A percentile compares a stretch with the other conserved stretches of the same genome.
Evolutionary conservation across 441 rosid species (phyloP).

Genomic region (Flueggea neowawraea): DNA sequence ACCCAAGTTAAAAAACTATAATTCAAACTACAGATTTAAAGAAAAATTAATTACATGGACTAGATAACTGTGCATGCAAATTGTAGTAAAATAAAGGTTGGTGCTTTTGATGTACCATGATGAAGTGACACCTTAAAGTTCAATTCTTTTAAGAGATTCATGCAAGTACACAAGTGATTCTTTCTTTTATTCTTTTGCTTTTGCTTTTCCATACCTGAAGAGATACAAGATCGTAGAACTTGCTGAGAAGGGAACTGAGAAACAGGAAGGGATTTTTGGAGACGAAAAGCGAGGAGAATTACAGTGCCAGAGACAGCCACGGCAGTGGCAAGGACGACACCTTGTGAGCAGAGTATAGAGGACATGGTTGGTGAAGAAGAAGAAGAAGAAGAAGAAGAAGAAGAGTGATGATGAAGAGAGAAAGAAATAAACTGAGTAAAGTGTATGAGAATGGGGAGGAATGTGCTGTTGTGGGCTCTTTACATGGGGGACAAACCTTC

Average conservation of each 20-base stretch:
- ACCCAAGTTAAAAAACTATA: neutral
- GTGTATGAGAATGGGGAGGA: too few relatives aligned
- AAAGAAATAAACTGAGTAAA: too few relatives aligned
- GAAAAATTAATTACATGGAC: neutral
- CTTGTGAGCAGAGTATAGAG: constrained; percentile 42
- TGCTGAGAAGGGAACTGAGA: constrained; percentile 21
- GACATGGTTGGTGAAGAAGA: constrained; percentile 20
- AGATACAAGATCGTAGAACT: constrained; percentile 39
- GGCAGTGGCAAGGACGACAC: constrained; percentile 52
- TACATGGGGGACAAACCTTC: too few relatives aligned
- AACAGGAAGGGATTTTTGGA: constrained; percentile 33
- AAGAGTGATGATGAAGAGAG: too few relatives aligned
- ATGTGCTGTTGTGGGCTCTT: too few relatives aligned
- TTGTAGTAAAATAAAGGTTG: neutral
- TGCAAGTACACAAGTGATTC: too few relatives aligned
- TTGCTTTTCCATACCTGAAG: constrained; percentile 15
- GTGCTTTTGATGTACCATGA: too few relatives aligned
- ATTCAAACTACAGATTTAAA: neutral
- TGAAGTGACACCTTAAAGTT: too few relatives aligned
- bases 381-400: too few relatives aligned
- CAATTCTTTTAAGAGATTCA: too few relatives aligned
- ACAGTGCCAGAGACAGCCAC: constrained; percentile 71
- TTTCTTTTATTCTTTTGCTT: neutral
- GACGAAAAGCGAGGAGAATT: constrained; percentile 54
- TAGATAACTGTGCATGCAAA: too few relatives aligned